Base-by-base conservation (phyloP, 179 eudicot species). In the Beta macrorhiza region DNA sequence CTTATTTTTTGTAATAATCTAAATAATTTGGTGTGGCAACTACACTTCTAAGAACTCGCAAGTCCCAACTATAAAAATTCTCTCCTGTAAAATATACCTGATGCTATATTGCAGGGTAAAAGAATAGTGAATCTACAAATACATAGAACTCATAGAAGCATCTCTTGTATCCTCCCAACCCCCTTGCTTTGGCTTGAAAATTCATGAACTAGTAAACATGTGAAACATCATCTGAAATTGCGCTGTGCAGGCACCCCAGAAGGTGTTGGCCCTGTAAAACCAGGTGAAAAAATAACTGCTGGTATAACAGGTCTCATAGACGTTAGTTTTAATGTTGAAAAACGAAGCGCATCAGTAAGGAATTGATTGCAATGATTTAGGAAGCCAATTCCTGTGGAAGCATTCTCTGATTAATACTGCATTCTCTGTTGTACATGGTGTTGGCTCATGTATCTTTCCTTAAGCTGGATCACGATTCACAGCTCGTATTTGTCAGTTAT, bases 251-350 rank as follows among this genome's bases (percentile, higher is more conserved):
- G 99, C 74, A 95, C 99, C 57, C 97, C 98, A 25, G 86, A 90
- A 84, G 99, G 99, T 32, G 93, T 90, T 79, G 98, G 99, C 49
- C 99, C 99, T 14, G 98, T 95, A 20, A 95, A 90, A 85, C 88
- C 90, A 69, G 98, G 98, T 32, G 92, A 95, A 80, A 92, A 87
- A 80, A 89, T 95, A 37, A 91, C 93, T 58, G 97, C 95, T 71
- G 99, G 99, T 76, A 93, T 95, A 82, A 93, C 98, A 68, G 97
- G 90, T 76, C 89, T 95, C 29, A 22, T 95, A 68, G 97, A 93
- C 64, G 77, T 89, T 70, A 87, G 89, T 74, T 95, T 91, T 75
- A 83, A 92, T 72, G 95, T 95, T 67, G 91, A 72, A 80, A 83
- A 86, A 75, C 90, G 97, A 67, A 76, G 63, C 29, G 82, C 57